These are phyloP conservation scores for Gracilariopsis chorda DNA, from an alignment of 23 red algal genomes.

Conservation along the genomic window DNA sequence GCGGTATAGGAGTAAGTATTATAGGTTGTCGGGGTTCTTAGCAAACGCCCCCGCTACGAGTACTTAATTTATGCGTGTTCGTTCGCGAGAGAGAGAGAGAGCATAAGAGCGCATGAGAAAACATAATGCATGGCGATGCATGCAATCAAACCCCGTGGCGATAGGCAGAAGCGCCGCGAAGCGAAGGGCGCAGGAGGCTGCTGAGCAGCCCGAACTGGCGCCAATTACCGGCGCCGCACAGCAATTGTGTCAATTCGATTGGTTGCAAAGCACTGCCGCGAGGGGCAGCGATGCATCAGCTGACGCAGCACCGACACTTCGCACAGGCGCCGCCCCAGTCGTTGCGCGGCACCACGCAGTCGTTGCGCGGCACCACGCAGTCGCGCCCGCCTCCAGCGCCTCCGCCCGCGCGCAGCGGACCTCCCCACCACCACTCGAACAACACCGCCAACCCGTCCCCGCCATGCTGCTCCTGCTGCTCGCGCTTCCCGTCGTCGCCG, in stretches of 20 bases:
- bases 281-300: constrained; percentile 28
- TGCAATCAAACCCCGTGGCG: no score
- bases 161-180: no score
- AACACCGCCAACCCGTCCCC: background rate
- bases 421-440: background rate
- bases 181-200: background rate
- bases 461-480: constrained; percentile 39
- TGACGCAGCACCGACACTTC: background rate
- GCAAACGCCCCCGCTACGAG: no score
- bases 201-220: background rate
- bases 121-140: no score
- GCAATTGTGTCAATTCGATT: no score
- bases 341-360: background rate
- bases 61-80: no score
- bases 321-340: background rate
- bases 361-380: background rate
- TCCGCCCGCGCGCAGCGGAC: background rate
- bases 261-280: no score
- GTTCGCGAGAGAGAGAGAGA: no score
- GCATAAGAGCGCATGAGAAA: no score
- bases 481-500: background rate
- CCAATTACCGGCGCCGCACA: no score
- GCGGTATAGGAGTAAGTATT: no score
- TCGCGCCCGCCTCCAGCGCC: background rate
- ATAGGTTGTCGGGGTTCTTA: no score